phyloP scores from a whole-genome alignment of 1,284 basidiomycete genomes.

The Heterobasidion parviporum region DNA sequence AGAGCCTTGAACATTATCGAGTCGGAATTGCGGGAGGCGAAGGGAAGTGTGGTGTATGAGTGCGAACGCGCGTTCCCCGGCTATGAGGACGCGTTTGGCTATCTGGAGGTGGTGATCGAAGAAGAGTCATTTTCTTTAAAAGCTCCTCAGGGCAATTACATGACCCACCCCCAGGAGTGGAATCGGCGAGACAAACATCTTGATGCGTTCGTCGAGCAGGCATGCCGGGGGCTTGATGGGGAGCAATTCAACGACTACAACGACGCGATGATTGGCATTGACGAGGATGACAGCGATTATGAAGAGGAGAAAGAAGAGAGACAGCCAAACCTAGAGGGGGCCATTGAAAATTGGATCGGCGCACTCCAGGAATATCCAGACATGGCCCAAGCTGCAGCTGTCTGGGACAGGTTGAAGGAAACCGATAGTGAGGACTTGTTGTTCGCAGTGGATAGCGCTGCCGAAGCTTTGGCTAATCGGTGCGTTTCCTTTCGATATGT shows the following conservation, averaged over 20 bases:
- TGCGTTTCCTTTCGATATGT: background rate
- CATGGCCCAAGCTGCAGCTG: background rate
- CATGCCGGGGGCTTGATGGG: background rate
- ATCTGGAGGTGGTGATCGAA: background rate
- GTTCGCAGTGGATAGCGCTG: background rate
- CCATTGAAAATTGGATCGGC: background rate
- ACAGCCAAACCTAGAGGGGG: background rate
- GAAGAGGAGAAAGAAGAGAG: background rate
- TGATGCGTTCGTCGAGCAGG: background rate
- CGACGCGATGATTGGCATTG: background rate
- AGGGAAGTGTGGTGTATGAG: background rate
- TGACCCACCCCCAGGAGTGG: background rate
- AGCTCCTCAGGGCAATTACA: too few species aligned
- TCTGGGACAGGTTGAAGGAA: background rate
- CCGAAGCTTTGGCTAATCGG: background rate
- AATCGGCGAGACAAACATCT: background rate
- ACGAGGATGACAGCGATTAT: background rate
- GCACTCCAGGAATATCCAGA: background rate
- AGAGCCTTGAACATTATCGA: background rate
- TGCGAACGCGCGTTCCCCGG: background rate
- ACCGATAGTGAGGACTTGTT: background rate
- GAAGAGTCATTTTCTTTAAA: background rate
- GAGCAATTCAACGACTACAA: background rate
- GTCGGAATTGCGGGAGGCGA: background rate
- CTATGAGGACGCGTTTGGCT: background rate